Conservation (phyloP, 768 basidiomycete species). For the Lyophyllum decastes region DNA sequence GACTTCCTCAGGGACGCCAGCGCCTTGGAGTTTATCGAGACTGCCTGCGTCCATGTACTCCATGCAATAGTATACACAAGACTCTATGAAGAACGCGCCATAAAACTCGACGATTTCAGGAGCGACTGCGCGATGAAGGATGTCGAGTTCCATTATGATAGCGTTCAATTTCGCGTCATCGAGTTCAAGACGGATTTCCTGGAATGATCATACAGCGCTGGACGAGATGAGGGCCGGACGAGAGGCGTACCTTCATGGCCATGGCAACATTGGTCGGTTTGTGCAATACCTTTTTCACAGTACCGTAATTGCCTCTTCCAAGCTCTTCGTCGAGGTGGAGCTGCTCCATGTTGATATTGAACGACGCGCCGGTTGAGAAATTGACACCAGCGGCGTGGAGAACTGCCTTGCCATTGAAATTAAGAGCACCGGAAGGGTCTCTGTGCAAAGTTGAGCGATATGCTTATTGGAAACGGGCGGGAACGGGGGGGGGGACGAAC, state of each 20-base stretch:
- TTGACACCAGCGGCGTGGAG: slow-evolving; percentile 83
- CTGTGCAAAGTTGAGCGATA: slow-evolving; percentile 38
- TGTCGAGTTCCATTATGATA: slow-evolving; percentile 98
- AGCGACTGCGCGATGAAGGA: slow-evolving; percentile 90
- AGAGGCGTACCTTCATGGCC: slow-evolving; percentile 90
- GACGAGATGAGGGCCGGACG: slow-evolving; percentile 8
- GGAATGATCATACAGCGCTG: slow-evolving; percentile 10
- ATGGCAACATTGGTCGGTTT: slow-evolving; percentile 93
- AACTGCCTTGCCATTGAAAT: slow-evolving; percentile 92
- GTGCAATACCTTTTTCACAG: slow-evolving; percentile 94
- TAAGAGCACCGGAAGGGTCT: slow-evolving; percentile 94
- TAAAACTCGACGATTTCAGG: slow-evolving; percentile 98
- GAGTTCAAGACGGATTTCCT: slow-evolving; percentile 98
- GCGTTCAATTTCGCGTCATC: slow-evolving; percentile 92
- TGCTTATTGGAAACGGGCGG: neutral
- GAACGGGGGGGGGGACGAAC: slow-evolving; percentile 38
- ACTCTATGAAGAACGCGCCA: slow-evolving; percentile 98
- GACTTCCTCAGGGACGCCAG: slow-evolving; percentile 75
- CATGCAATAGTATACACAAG: slow-evolving; percentile 99
- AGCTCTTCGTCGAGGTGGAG: slow-evolving; percentile 90
- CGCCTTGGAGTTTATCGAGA: slow-evolving; percentile 75
- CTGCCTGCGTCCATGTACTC: slow-evolving; percentile 99
- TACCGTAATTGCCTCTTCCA: slow-evolving; percentile 96
- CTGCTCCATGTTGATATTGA: slow-evolving; percentile 93
- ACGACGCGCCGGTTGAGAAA: slow-evolving; percentile 89